Base-by-base conservation (phyloP, 108 stramenopile genomes). In the Ochromonas danica region DNA sequence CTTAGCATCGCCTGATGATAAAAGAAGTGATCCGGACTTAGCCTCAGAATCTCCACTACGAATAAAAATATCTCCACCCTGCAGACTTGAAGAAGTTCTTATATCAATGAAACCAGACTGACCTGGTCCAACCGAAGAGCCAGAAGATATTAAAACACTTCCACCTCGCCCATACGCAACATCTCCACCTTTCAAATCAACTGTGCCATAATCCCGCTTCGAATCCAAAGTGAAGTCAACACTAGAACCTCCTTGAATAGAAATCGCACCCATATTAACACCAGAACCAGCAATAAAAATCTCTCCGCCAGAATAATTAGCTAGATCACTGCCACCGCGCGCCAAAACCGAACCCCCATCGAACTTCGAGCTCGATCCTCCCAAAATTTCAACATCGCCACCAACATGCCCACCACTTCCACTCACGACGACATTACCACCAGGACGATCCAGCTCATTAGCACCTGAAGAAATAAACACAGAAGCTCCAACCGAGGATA, bases 51-150 rank as follows among this genome's bases (percentile, higher is more conserved):
- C 6, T 51, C 45, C 45, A 51, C 45, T 51, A 14, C 45, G 6
- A 6, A 51, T 22, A 51, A 51, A 51, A 51, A 51, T 51, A 51
- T 6, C 6, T 51, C 72, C 72, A 75, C 72, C 51, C n/a, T n/a
- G n/a, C n/a, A n/a, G n/a, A n/a, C n/a, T n/a, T n/a, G n/a, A n/a
- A n/a, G n/a, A n/a, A n/a, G n/a, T n/a, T n/a, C n/a, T n/a, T n/a
- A n/a, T n/a, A n/a, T n/a, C n/a, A n/a, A n/a, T n/a, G n/a, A n/a
- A n/a, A n/a, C n/a, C n/a, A n/a, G n/a, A n/a, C n/a, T n/a, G n/a
- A n/a, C n/a, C n/a, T n/a, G n/a, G n/a, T n/a, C n/a, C n/a, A n/a
- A n/a, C n/a, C n/a, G n/a, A n/a, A n/a, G n/a, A n/a, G n/a, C n/a
- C n/a, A n/a, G n/a, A n/a, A n/a, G n/a, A n/a, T n/a, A n/a, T n/a